Evolutionary conservation across 768 basidiomycete species (phyloP).

Genomic region (Boletus eberwhitei): DNA sequence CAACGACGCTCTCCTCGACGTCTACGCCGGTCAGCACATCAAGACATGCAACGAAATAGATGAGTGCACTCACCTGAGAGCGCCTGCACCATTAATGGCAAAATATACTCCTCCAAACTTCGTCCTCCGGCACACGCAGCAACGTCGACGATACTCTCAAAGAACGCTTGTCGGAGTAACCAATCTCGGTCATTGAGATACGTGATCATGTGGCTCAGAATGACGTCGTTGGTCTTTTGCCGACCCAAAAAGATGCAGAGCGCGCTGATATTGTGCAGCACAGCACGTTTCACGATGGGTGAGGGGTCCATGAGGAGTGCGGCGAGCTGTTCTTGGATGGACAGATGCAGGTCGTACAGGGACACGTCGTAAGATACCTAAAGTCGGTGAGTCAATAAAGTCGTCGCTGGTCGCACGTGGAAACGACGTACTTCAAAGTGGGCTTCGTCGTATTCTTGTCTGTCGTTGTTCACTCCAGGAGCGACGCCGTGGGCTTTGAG

Average conservation of each 20-base stretch:
- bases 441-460: conserved; percentile 70
- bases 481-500: conserved; percentile 76
- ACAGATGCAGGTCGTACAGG: conserved; percentile 78
- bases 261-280: conserved; percentile 80
- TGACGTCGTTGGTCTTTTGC: conserved; percentile 90
- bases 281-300: conserved; percentile 86
- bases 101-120: conserved; percentile 92
- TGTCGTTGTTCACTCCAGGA: conserved; percentile 41
- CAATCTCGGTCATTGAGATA: conserved; percentile 90
- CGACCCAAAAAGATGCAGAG: conserved; percentile 93
- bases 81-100: conserved; percentile 96
- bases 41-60: not conserved
- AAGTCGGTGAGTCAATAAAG: not conserved
- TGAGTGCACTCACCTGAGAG: conserved; percentile 64
- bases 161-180: conserved; percentile 87
- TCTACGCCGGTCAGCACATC: conserved; percentile 47
- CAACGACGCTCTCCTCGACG: conserved; percentile 92
- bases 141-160: conserved; percentile 93
- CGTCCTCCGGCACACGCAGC: conserved; percentile 90
- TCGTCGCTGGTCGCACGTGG: not conserved
- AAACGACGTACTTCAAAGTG: conserved; percentile 66
- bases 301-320: conserved; percentile 86
- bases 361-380: conserved; percentile 91
- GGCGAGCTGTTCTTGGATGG: conserved; percentile 84
- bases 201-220: conserved; percentile 85